These are phyloP conservation scores for Phaeophleospora eucalypticola DNA, from an alignment of 2,329 filamentous ascomycete genomes.

Conservation along the genomic window DNA sequence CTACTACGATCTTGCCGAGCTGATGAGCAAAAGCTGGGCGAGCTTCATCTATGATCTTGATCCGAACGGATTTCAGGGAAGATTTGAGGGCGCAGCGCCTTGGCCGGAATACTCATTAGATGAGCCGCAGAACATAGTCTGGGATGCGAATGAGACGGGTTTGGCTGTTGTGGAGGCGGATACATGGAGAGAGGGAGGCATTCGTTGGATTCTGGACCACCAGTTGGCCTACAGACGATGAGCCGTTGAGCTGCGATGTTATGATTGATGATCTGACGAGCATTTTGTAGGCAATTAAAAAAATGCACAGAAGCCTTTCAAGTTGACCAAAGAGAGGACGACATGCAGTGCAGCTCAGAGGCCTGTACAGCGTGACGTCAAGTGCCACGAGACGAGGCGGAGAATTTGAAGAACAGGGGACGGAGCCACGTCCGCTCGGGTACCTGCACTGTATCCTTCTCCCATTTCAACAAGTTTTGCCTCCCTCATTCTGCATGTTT, in stretches of 20 bases:
- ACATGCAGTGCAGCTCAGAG: no score
- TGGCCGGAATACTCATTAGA: slow-evolving; percentile 41
- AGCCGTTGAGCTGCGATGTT: background rate
- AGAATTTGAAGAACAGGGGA: background rate
- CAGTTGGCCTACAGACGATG: slow-evolving; percentile 19
- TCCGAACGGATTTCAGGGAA: slow-evolving; percentile 33
- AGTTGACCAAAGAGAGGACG: no score
- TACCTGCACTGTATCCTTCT: no score
- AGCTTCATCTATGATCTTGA: slow-evolving; percentile 42
- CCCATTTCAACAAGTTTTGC: no score
- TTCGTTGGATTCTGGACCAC: slow-evolving; percentile 39
- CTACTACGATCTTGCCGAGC: slow-evolving; percentile 38
- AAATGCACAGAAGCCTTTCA: no score
- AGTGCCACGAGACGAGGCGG: no score
- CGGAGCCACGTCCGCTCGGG: background rate
- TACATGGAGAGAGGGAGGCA: slow-evolving; percentile 43
- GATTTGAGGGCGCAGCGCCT: slow-evolving; percentile 16
- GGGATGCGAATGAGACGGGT: slow-evolving; percentile 41
- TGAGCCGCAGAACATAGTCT: slow-evolving; percentile 41
- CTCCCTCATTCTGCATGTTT: no score
- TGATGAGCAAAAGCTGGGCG: slow-evolving; percentile 46
- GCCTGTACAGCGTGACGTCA: no score
- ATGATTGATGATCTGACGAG: background rate
- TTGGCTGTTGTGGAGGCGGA: slow-evolving; percentile 39
- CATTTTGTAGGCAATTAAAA: no score